phyloP scores from a whole-genome alignment of 192 early-diverging fungal species.

The Backusella parvicylindrica region DNA sequence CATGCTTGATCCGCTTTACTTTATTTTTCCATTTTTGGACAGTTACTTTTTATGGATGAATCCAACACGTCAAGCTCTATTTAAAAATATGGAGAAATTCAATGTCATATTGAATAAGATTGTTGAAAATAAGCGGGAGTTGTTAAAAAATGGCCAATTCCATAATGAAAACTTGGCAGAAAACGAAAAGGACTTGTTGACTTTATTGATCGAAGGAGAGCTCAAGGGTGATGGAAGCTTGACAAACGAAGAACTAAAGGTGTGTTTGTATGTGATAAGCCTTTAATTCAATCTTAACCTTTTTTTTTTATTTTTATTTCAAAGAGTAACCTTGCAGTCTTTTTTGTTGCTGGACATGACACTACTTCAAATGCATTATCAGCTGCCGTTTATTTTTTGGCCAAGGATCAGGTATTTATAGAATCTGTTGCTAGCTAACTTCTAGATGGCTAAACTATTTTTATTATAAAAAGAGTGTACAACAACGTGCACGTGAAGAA shows the following conservation, averaged over 20 bases:
- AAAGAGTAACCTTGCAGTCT: constrained; percentile 33
- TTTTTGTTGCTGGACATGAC: constrained; percentile 58
- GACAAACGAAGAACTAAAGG: neutral
- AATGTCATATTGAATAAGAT: neutral
- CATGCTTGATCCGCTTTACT: constrained; percentile 46
- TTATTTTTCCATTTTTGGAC: constrained; percentile 54
- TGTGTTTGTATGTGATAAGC: neutral
- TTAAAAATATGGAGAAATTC: constrained; percentile 11
- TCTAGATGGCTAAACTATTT: neutral
- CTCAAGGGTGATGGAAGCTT: neutral
- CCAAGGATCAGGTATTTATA: constrained; percentile 26
- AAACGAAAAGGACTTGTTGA: constrained; percentile 30
- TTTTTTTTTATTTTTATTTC: neutral
- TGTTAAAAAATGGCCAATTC: neutral
- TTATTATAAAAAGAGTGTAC: constrained; percentile 28
- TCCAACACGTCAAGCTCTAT: neutral
- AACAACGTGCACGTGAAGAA: constrained; percentile 52
- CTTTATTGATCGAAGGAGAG: constrained; percentile 25
- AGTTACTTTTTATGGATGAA: neutral
- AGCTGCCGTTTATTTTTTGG: constrained; percentile 45
- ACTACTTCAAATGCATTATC: constrained; percentile 55
- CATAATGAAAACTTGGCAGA: constrained; percentile 18
- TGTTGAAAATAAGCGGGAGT: constrained; percentile 4
- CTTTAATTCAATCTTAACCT: neutral
- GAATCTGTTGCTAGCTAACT: no score